Conservation (phyloP, 2,329 filamentous ascomycete genomes). For the Nannizziopsis arthrosporioides region DNA sequence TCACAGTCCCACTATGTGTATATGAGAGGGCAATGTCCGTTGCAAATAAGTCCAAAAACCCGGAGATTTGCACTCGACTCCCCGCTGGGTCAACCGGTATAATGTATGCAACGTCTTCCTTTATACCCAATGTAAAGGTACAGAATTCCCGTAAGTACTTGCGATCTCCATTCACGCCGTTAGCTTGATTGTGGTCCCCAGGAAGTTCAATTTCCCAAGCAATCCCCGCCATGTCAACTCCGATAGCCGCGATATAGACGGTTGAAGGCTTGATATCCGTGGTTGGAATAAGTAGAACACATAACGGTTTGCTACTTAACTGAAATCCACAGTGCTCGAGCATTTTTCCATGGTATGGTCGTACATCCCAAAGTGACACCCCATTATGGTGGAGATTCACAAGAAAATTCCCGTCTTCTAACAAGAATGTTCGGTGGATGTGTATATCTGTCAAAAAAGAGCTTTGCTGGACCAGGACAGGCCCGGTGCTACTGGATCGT, state of each 20-base stretch:
- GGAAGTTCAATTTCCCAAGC: constrained; percentile 69
- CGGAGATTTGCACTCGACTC: constrained; percentile 55
- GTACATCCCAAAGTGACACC: constrained; percentile 70
- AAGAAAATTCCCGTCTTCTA: constrained; percentile 66
- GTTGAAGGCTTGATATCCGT: constrained; percentile 43
- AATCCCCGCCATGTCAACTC: constrained; percentile 63
- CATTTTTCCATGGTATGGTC: constrained; percentile 45
- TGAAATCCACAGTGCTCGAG: constrained; percentile 50
- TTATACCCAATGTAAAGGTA: constrained; percentile 52
- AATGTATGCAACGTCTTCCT: constrained; percentile 46
- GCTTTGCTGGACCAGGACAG: constrained; percentile 54
- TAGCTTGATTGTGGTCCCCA: constrained; percentile 19
- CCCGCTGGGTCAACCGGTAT: constrained; percentile 81
- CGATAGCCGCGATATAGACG: constrained; percentile 67
- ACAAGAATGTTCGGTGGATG: constrained; percentile 67
- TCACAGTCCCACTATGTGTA: constrained; percentile 59
- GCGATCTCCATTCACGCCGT: constrained; percentile 27
- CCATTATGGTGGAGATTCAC: constrained; percentile 63
- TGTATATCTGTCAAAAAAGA: constrained; percentile 55
- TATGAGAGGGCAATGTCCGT: constrained; percentile 80
- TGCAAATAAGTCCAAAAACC: constrained; percentile 75
- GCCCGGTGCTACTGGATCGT: constrained; percentile 39
- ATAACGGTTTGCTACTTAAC: constrained; percentile 60
- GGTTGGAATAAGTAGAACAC: constrained; percentile 58
- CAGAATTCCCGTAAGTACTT: constrained; percentile 53